phyloP scores from a whole-genome alignment of 2,329 filamentous ascomycete genomes.

The Aspergillus phoenicis region DNA sequence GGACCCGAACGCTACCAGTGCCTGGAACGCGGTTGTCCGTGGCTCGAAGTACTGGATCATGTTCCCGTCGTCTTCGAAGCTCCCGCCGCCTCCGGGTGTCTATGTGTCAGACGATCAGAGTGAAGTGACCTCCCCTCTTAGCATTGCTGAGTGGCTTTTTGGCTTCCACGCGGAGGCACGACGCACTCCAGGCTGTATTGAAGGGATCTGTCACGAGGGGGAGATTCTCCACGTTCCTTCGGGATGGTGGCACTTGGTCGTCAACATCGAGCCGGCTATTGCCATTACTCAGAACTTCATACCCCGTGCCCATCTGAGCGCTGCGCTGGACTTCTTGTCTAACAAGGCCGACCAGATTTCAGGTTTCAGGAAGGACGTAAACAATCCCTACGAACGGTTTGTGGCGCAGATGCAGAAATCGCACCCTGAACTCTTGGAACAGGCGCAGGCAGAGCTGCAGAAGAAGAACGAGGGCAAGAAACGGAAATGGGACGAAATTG shows the following conservation, averaged over 20 bases:
- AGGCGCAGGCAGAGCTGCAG: constrained; percentile 66
- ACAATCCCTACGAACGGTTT: constrained; percentile 75
- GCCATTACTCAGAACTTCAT: constrained; percentile 97
- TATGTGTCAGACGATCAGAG: constrained; percentile 86
- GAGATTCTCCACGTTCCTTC: constrained; percentile 91
- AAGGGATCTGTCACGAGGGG: constrained; percentile 80
- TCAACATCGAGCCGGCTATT: constrained; percentile 82
- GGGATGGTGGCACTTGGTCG: constrained; percentile 95
- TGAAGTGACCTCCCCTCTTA: constrained; percentile 90
- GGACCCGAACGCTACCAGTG: constrained; percentile 68
- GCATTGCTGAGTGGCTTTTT: constrained; percentile 95
- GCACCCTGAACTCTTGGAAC: constrained; percentile 68
- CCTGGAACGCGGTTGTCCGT: constrained; percentile 91
- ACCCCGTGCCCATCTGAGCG: constrained; percentile 69
- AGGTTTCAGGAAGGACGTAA: constrained; percentile 73
- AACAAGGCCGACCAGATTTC: constrained; percentile 85
- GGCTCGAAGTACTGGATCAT: constrained; percentile 98
- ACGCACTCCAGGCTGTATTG: constrained; percentile 72
- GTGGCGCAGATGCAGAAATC: constrained; percentile 64
- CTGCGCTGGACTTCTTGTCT: constrained; percentile 77
- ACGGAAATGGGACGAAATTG: constrained; percentile 82
- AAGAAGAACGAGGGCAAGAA: constrained; percentile 67
- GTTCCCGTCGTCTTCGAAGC: constrained; percentile 72
- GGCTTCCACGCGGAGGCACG: constrained; percentile 85
- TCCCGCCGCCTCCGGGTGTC: constrained; percentile 78